Evolutionary conservation across 2,329 filamentous ascomycete species (phyloP).

Genomic region (Shiraia sp.): DNA sequence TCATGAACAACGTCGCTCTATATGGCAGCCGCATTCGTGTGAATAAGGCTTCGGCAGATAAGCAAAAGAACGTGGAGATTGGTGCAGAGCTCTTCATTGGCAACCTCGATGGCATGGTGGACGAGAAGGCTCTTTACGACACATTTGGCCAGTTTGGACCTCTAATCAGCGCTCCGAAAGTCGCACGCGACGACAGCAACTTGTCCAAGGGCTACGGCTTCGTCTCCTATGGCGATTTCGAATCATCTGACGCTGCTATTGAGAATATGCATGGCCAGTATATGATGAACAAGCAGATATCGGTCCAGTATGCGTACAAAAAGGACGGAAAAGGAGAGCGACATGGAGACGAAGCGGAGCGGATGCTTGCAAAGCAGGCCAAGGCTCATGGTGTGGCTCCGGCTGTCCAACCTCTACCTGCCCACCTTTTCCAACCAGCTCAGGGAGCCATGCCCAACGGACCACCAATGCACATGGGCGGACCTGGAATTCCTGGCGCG

Average conservation of each 20-base stretch:
- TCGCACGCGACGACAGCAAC: constrained; percentile 83
- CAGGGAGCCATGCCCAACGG: constrained; percentile 28
- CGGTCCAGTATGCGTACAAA: constrained; percentile 98
- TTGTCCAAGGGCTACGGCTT: constrained; percentile 96
- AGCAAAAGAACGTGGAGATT: constrained; percentile 89
- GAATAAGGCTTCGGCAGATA: constrained; percentile 93
- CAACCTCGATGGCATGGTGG: constrained; percentile 90
- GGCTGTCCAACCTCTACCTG: constrained; percentile 74
- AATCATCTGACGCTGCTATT: constrained; percentile 88
- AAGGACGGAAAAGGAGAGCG: constrained; percentile 97
- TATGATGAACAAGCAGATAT: constrained; percentile 94
- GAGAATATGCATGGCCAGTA: constrained; percentile 95
- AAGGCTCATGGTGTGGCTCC: constrained; percentile 92
- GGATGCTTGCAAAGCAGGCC: constrained; percentile 87
- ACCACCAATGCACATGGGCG: constrained; percentile 44
- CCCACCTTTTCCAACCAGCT: constrained; percentile 65
- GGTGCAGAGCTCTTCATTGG: constrained; percentile 97
- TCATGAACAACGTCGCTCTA: constrained; percentile 94
- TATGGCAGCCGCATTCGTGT: constrained; percentile 95
- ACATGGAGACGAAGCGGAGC: constrained; percentile 91
- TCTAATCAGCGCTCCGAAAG: constrained; percentile 80
- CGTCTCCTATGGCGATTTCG: constrained; percentile 89
- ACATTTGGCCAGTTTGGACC: constrained; percentile 92
- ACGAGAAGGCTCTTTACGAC: constrained; percentile 94
- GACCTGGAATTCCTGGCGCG: constrained; percentile 31